phyloP scores from a whole-genome alignment of 1,284 basidiomycete genomes.

The Mrakiaceae sp. region DNA sequence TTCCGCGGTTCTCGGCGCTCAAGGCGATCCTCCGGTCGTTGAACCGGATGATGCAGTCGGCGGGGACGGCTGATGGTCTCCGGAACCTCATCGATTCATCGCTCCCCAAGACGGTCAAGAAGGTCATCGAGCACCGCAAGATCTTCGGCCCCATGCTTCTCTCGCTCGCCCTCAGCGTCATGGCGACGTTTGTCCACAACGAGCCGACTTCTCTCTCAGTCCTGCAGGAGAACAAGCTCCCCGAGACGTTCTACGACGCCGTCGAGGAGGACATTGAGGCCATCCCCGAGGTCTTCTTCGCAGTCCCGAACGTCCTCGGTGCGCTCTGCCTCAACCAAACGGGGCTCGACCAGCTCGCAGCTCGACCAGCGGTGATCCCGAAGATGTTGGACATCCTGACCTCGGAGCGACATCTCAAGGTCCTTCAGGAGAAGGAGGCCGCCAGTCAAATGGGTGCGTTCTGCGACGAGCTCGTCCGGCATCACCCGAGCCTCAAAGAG shows the following conservation, averaged over 20 bases:
- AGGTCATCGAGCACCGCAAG: slow-evolving; percentile 68
- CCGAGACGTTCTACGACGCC: slow-evolving; percentile 76
- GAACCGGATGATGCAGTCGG: slow-evolving; percentile 92
- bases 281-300: slow-evolving; percentile 81
- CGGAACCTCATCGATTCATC: slow-evolving; percentile 89
- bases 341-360: slow-evolving; percentile 70
- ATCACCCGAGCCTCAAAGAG: slow-evolving; percentile 79
- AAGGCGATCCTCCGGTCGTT: slow-evolving; percentile 88
- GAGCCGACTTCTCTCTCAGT: slow-evolving; percentile 89
- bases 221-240: slow-evolving; percentile 84
- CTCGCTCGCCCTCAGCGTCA: slow-evolving; percentile 70
- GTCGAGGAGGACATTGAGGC: slow-evolving; percentile 78
- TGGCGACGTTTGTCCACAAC: slow-evolving; percentile 97
- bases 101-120: slow-evolving; percentile 73
- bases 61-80: slow-evolving; percentile 86
- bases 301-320: slow-evolving; percentile 90
- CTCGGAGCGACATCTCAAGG: slow-evolving; percentile 69
- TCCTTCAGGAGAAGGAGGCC: slow-evolving; percentile 81
- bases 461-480: slow-evolving; percentile 90
- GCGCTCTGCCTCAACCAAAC: slow-evolving; percentile 88
- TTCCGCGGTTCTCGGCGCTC: slow-evolving; percentile 40
- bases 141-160: slow-evolving; percentile 73
- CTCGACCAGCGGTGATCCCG: slow-evolving; percentile 66
- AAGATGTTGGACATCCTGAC: slow-evolving; percentile 78
- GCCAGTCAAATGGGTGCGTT: slow-evolving; percentile 75